Conservation (phyloP, 1,139 yeast species). For the Yamadazyma kanchanaburiensis region DNA sequence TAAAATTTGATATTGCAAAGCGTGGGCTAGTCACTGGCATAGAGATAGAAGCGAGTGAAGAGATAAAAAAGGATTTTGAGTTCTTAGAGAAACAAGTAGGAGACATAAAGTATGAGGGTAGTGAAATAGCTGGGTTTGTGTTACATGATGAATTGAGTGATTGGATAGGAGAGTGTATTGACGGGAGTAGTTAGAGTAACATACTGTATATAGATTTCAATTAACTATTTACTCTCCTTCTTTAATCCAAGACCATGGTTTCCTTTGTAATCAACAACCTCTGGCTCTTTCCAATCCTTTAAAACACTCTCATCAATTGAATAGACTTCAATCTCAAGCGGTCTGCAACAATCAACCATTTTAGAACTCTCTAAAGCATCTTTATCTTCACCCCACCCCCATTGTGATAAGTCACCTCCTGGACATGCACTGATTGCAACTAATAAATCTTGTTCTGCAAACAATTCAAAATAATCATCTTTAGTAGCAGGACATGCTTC, state of each 20-base stretch:
- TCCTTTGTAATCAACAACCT: conserved; percentile 50
- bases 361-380: conserved; percentile 39
- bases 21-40: conserved; percentile 27
- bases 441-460: conserved; percentile 62
- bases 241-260: conserved; percentile 44
- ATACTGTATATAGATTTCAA: background rate
- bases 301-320: conserved; percentile 40
- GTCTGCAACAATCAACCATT: conserved; percentile 62
- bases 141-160: conserved; percentile 42
- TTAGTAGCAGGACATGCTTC: conserved; percentile 62
- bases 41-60: conserved; percentile 17
- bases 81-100: conserved; percentile 26
- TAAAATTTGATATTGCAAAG: conserved; percentile 42
- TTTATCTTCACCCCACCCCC: conserved; percentile 68
- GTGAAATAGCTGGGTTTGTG: conserved; percentile 43
- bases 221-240: background rate
- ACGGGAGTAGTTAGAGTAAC: conserved; percentile 45
- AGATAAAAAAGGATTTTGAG: conserved; percentile 24
- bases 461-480: conserved; percentile 61
- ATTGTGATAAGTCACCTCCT: conserved; percentile 64
- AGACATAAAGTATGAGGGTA: conserved; percentile 36
- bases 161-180: conserved; percentile 47
- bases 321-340: conserved; percentile 61
- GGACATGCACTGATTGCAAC: conserved; percentile 71
- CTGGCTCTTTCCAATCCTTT: conserved; percentile 49